phyloP scores from a whole-genome alignment of 495 filamentous ascomycete genomes.

The Viridothelium virens region DNA sequence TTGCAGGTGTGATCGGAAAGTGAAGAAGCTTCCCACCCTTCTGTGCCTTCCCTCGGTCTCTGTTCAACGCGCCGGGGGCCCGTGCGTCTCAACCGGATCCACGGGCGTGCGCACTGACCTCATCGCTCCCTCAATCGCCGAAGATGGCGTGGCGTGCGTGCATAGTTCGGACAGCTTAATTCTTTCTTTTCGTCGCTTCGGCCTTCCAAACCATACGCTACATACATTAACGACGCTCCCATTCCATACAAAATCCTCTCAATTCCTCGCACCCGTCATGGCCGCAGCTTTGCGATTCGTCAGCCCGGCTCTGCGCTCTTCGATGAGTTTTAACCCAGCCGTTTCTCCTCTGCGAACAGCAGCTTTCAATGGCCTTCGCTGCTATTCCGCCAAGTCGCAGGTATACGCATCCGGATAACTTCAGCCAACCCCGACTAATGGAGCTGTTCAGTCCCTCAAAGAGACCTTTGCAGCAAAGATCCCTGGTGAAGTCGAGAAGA shows the following conservation, averaged over 20 bases:
- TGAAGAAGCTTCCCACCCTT: no score
- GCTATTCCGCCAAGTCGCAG: slow-evolving; percentile 84
- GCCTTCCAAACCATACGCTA: not conserved
- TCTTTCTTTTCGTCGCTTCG: slow-evolving; percentile 10
- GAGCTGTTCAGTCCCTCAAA: slow-evolving; percentile 70
- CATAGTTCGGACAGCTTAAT: not conserved
- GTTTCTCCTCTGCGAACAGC: slow-evolving; percentile 54
- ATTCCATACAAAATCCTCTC: slow-evolving; percentile 24
- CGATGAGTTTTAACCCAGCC: slow-evolving; percentile 46
- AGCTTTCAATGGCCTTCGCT: slow-evolving; percentile 72
- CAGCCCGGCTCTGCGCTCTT: slow-evolving; percentile 65
- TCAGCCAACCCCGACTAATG: slow-evolving; percentile 24
- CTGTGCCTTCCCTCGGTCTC: not conserved
- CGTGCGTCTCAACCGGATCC: no score
- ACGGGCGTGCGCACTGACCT: slow-evolving; percentile 1
- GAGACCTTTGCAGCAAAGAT: slow-evolving; percentile 95
- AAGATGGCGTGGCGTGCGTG: not conserved
- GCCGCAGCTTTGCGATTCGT: slow-evolving; percentile 70
- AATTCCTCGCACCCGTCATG: slow-evolving; percentile 48
- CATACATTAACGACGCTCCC: not conserved
- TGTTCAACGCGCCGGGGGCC: not conserved
- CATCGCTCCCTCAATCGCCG: not conserved
- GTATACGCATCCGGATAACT: slow-evolving; percentile 41
- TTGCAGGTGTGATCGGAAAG: not conserved
- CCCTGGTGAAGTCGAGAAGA: slow-evolving; percentile 93